Percentiles rank a stretch among this genome's conserved stretches.
phyloP scores from a whole-genome alignment of 2,329 filamentous ascomycete genomes.

The Lasiodiplodia sp. region DNA sequence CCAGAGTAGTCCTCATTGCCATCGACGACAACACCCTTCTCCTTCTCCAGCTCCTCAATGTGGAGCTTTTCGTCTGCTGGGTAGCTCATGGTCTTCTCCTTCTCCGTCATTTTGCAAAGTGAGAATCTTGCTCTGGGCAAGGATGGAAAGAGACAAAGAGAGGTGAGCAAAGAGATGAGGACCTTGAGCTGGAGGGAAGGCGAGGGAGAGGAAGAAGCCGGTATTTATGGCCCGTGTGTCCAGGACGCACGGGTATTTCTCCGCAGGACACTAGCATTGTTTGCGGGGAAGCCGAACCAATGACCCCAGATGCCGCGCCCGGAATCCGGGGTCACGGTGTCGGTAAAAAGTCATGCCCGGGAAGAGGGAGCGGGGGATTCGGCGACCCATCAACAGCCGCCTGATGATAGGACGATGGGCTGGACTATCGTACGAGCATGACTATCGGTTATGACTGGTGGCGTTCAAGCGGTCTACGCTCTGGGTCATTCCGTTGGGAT shows the following conservation, averaged over 20 bases:
- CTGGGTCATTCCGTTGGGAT: neutral
- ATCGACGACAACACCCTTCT: neutral
- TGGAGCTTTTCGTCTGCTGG: neutral
- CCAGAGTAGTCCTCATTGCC: slow-evolving; percentile 45
- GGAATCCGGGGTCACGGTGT: slow-evolving; percentile 1
- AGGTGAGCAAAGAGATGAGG: neutral
- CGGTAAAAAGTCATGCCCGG: slow-evolving; percentile 14
- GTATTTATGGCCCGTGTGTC: neutral
- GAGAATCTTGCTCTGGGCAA: neutral
- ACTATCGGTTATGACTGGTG: neutral
- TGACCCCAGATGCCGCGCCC: neutral
- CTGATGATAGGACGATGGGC: neutral
- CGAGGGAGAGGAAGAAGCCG: neutral
- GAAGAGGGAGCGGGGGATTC: neutral
- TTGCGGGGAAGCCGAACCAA: neutral
- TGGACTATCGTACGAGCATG: neutral
- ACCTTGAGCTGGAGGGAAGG: neutral
- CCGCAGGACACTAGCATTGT: neutral
- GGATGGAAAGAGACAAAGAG: neutral
- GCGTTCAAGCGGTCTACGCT: neutral
- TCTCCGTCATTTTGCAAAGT: neutral
- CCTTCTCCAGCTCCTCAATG: neutral
- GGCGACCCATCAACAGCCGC: neutral
- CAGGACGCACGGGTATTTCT: neutral
- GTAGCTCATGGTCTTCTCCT: neutral